Conservation (phyloP, 352 stramenopile genomes). For the Aphanomyces astaci region DNA sequence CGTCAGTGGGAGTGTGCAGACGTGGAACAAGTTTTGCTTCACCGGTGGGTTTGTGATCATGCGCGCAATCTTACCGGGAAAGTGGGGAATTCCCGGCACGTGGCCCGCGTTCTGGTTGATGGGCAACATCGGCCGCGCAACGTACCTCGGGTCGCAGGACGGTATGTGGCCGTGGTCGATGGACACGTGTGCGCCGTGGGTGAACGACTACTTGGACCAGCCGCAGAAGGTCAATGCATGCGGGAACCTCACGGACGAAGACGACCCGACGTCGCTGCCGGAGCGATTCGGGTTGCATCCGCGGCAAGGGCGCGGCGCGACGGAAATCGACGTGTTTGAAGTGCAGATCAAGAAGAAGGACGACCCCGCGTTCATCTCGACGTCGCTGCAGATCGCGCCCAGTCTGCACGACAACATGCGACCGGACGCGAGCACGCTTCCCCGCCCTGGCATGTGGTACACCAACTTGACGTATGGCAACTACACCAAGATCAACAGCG, state of each 20-base stretch:
- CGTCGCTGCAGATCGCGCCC: constrained; percentile 88
- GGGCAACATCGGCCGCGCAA: constrained; percentile 94
- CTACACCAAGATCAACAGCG: constrained; percentile 86
- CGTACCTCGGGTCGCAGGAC: constrained; percentile 90
- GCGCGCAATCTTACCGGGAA: constrained; percentile 88
- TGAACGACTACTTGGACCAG: constrained; percentile 85
- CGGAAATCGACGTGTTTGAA: constrained; percentile 96
- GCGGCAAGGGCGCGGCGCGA: constrained; percentile 88
- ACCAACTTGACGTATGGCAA: constrained; percentile 77
- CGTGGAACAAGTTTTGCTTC: constrained; percentile 99
- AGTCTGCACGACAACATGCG: constrained; percentile 62
- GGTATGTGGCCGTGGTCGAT: constrained; percentile 97
- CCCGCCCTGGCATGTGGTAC: constrained; percentile 85
- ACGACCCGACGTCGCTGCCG: constrained; percentile 76
- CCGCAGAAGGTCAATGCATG: constrained; percentile 93
- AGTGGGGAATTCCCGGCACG: constrained; percentile 89
- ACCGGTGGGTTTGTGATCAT: constrained; percentile 96
- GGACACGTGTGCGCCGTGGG: constrained; percentile 75
- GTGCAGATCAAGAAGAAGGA: constrained; percentile 78
- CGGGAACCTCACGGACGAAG: constrained; percentile 88
- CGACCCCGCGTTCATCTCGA: constrained; percentile 86
- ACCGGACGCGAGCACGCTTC: constrained; percentile 44
- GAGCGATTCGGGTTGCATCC: constrained; percentile 88
- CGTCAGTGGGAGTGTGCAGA: constrained; percentile 92
- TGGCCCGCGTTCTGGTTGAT: constrained; percentile 98